Evolutionary conservation across 371 early-diverging fungal genomes (phyloP).

Genomic region (Chytridiales sp.): DNA sequence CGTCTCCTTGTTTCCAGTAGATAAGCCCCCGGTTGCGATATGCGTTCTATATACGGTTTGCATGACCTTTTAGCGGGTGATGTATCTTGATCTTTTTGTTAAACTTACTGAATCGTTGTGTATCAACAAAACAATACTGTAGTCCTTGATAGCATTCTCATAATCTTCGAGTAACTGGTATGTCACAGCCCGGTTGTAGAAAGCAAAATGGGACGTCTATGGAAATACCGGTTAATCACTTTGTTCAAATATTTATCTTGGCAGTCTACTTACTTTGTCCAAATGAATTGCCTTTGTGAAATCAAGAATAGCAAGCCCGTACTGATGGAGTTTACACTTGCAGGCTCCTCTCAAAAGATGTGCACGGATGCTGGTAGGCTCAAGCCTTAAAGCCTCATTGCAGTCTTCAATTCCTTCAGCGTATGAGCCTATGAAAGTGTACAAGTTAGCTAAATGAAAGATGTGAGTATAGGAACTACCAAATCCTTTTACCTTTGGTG

Average conservation of each 20-base stretch:
- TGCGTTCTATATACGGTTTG: constrained; percentile 38
- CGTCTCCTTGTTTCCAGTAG: constrained; percentile 54
- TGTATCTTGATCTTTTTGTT: not conserved
- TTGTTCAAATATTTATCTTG: not conserved
- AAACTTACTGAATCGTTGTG: constrained; percentile 40
- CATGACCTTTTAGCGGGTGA: not conserved
- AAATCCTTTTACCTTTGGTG: constrained; percentile 27
- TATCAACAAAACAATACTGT: constrained; percentile 50
- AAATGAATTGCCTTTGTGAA: constrained; percentile 46
- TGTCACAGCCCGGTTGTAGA: constrained; percentile 53
- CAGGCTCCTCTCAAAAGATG: constrained; percentile 48
- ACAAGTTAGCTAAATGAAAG: not conserved
- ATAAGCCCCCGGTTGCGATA: constrained; percentile 52
- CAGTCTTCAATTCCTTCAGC: constrained; percentile 53
- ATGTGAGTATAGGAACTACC: not conserved
- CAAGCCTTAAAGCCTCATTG: constrained; percentile 45
- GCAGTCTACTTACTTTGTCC: constrained; percentile 37
- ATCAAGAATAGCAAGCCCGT: constrained; percentile 42
- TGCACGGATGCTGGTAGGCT: constrained; percentile 50
- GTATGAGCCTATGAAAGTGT: constrained; percentile 24
- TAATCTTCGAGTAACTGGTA: constrained; percentile 44
- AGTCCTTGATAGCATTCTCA: constrained; percentile 50
- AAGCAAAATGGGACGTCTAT: constrained; percentile 45
- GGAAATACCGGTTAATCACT: not conserved
- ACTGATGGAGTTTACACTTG: constrained; percentile 45